Evolutionary conservation across 2,329 filamentous ascomycete genomes (phyloP).

Genomic region (Daldinia sp.): DNA sequence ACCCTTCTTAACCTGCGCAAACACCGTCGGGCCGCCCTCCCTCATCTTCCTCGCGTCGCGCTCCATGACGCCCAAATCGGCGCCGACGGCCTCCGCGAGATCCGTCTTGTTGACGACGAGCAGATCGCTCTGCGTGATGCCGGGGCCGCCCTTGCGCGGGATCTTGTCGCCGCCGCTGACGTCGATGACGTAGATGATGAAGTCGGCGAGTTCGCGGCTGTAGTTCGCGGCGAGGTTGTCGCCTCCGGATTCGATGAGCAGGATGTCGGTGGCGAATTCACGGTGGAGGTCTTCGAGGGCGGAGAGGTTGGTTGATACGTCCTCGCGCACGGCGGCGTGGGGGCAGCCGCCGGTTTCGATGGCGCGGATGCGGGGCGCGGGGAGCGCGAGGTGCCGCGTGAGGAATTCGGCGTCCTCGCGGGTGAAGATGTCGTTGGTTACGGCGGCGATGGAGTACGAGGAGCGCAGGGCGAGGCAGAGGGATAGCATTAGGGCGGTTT

Average conservation of each 20-base stretch:
- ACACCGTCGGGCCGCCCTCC: slow-evolving; percentile 93
- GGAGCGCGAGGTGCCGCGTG: slow-evolving; percentile 83
- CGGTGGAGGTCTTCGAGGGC: slow-evolving; percentile 89
- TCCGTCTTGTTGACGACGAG: slow-evolving; percentile 98
- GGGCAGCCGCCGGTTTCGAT: slow-evolving; percentile 98
- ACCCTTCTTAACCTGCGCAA: slow-evolving; percentile 95
- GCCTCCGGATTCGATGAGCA: slow-evolving; percentile 94
- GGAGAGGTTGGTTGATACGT: slow-evolving; percentile 92
- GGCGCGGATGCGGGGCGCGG: slow-evolving; percentile 83
- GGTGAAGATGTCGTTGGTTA: slow-evolving; percentile 99
- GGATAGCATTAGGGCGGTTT: slow-evolving; percentile 95
- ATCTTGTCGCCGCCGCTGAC: slow-evolving; percentile 97
- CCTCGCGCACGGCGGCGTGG: slow-evolving; percentile 95
- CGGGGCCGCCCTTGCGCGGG: slow-evolving; percentile 92
- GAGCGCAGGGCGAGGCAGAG: slow-evolving; percentile 86
- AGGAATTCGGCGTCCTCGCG: slow-evolving; percentile 98
- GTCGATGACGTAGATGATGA: slow-evolving; percentile 98
- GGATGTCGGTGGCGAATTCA: slow-evolving; percentile 80
- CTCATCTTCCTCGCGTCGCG: slow-evolving; percentile 92
- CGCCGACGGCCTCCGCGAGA: slow-evolving; percentile 86
- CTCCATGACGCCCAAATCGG: slow-evolving; percentile 93
- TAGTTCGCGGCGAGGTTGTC: slow-evolving; percentile 99
- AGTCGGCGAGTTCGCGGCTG: slow-evolving; percentile 91
- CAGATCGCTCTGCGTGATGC: slow-evolving; percentile 95
- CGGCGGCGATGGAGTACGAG: slow-evolving; percentile 86